Percentiles rank a stretch among this genome's conserved stretches.
Conservation (phyloP, 2,329 filamentous ascomycete genomes). For the Didymella exigua region DNA sequence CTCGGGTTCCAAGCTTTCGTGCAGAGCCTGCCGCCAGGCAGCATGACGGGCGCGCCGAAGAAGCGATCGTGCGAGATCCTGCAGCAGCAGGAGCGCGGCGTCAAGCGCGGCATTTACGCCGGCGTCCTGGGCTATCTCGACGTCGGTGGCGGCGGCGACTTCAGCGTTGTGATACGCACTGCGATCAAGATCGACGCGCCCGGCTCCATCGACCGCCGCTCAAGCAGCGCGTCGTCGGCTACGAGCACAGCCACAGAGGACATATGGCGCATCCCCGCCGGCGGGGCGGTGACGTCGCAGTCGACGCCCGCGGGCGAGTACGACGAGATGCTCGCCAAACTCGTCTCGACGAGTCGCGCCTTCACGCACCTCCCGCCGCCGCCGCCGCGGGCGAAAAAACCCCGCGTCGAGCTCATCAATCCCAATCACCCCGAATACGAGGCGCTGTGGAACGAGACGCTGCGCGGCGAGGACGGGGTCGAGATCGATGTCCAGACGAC, state of each 20-base stretch:
- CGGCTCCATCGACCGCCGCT: not conserved
- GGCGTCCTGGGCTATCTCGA: slow-evolving; percentile 91
- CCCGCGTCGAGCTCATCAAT: slow-evolving; percentile 23
- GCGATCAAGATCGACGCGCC: slow-evolving; percentile 61
- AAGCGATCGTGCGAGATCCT: slow-evolving; percentile 88
- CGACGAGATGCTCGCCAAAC: slow-evolving; percentile 76
- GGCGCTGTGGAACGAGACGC: slow-evolving; percentile 25
- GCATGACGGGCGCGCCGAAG: slow-evolving; percentile 97
- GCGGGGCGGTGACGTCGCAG: slow-evolving; percentile 85
- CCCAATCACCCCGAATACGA: slow-evolving; percentile 28
- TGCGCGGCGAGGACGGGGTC: slow-evolving; percentile 9
- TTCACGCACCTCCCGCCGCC: slow-evolving; percentile 31
- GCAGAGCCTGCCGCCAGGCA: slow-evolving; percentile 81
- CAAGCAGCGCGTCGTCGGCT: not conserved
- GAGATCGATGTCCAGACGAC: not conserved
- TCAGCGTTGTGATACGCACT: slow-evolving; percentile 87
- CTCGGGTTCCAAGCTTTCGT: slow-evolving; percentile 78
- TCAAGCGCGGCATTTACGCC: slow-evolving; percentile 78
- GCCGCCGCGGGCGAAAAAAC: slow-evolving; percentile 18
- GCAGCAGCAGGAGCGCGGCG: slow-evolving; percentile 66
- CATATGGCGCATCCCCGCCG: slow-evolving; percentile 84
- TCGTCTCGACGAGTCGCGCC: slow-evolving; percentile 41
- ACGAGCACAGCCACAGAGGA: slow-evolving; percentile 49
- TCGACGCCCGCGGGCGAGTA: slow-evolving; percentile 81
- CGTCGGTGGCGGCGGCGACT: slow-evolving; percentile 82